Evolutionary conservation across 495 filamentous ascomycete species (phyloP).

Genomic region (Penicillium waksmanii): DNA sequence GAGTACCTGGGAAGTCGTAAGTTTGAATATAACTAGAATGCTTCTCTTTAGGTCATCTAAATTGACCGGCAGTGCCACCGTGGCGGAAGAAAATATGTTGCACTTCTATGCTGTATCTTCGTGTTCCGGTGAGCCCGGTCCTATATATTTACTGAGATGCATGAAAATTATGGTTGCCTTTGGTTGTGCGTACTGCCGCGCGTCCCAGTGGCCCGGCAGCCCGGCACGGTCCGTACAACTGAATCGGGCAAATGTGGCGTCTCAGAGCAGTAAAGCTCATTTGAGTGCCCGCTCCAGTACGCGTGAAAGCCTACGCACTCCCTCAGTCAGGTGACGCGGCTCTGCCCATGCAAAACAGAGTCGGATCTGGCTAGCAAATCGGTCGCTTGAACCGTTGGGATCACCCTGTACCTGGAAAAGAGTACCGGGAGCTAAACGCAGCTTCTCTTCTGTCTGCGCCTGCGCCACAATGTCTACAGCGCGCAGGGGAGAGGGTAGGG

Average conservation of each 20-base stretch:
- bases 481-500: slow-evolving; percentile 55
- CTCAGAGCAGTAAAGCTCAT: background rate
- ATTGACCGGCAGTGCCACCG: background rate
- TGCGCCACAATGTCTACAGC: slow-evolving; percentile 58
- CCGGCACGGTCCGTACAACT: slow-evolving; percentile 17
- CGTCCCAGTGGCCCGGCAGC: slow-evolving; percentile 17
- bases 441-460: slow-evolving; percentile 57
- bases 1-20: no score
- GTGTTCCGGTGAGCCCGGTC: background rate
- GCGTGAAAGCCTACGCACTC: slow-evolving; percentile 61
- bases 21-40: no score
- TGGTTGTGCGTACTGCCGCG: slow-evolving; percentile 12
- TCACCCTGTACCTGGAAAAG: slow-evolving; percentile 71
- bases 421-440: slow-evolving; percentile 65
- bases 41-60: no score
- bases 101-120: background rate
- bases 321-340: slow-evolving; percentile 67
- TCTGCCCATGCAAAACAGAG: slow-evolving; percentile 80
- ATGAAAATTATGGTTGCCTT: background rate
- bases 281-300: slow-evolving; percentile 24
- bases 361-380: slow-evolving; percentile 60
- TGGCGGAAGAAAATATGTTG: background rate
- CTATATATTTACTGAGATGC: no score
- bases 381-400: slow-evolving; percentile 34
- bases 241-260: background rate